Percentiles rank a stretch among this genome's conserved stretches.
Conservation (phyloP, 2,329 filamentous ascomycete species). For the Colletotrichum tabaci region DNA sequence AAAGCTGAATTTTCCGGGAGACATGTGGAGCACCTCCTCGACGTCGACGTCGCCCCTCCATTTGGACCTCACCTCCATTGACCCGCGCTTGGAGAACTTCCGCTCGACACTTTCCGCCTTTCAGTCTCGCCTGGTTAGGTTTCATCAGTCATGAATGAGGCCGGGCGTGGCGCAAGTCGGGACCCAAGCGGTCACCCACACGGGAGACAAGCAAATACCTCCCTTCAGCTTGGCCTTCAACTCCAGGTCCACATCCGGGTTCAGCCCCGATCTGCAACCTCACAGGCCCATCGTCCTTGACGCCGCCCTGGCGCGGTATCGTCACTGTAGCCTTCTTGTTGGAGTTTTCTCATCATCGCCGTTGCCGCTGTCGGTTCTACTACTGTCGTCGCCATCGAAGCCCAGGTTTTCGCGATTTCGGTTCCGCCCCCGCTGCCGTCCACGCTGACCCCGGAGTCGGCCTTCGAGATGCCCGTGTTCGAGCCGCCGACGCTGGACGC, state of each 20-base stretch:
- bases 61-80: slow-evolving; percentile 30
- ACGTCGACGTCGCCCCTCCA: slow-evolving; percentile 35
- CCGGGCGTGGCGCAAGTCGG: not conserved
- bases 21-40: slow-evolving; percentile 53
- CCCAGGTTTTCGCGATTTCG: slow-evolving; percentile 32
- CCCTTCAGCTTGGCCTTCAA: slow-evolving; percentile 84
- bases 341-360: not conserved
- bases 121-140: slow-evolving; percentile 31
- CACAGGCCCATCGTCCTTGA: slow-evolving; percentile 70
- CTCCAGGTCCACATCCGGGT: slow-evolving; percentile 83
- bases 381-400: not conserved
- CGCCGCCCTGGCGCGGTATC: slow-evolving; percentile 46
- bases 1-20: slow-evolving; percentile 50
- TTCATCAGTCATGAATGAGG: slow-evolving; percentile 1
- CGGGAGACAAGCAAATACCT: slow-evolving; percentile 79
- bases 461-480: slow-evolving; percentile 12
- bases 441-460: slow-evolving; percentile 17
- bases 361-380: too few relatives aligned
- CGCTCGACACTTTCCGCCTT: slow-evolving; percentile 32
- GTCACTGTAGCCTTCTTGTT: slow-evolving; percentile 40
- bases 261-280: slow-evolving; percentile 79
- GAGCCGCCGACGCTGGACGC: slow-evolving; percentile 38
- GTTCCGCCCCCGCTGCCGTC: slow-evolving; percentile 9
- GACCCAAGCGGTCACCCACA: slow-evolving; percentile 62
- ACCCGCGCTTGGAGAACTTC: slow-evolving; percentile 28